These are phyloP conservation scores for Grosmannia clavigera DNA, from an alignment of 2,329 filamentous ascomycete species.

Conservation along the genomic window DNA sequence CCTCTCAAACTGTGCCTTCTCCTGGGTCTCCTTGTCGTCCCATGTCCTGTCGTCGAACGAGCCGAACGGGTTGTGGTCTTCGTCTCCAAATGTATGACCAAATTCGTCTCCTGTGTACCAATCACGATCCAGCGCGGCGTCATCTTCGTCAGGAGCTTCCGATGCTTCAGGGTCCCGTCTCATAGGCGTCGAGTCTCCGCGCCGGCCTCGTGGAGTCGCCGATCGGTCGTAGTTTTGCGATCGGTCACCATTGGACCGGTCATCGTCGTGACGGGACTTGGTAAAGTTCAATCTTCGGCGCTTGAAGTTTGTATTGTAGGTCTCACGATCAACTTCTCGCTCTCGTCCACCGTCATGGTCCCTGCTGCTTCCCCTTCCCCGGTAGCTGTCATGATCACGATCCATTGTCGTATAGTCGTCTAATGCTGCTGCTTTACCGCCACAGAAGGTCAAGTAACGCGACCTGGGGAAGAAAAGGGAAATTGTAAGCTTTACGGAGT, in stretches of 20 bases:
- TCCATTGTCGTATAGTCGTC: background rate
- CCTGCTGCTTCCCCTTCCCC: background rate
- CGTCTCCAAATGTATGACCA: constrained; percentile 74
- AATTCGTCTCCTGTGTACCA: constrained; percentile 88
- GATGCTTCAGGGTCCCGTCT: constrained; percentile 49
- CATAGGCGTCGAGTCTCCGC: constrained; percentile 25
- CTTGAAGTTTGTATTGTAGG: constrained; percentile 28
- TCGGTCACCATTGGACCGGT: constrained; percentile 43
- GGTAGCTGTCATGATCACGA: background rate
- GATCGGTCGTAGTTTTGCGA: constrained; percentile 26
- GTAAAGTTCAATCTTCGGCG: constrained; percentile 54
- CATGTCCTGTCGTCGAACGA: constrained; percentile 61
- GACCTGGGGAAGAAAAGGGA: background rate
- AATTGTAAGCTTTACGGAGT: background rate
- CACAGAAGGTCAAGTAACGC: background rate
- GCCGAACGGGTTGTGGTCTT: constrained; percentile 85
- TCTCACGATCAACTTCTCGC: constrained; percentile 1
- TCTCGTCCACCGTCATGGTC: constrained; percentile 10
- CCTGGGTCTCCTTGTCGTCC: constrained; percentile 57
- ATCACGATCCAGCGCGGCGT: constrained; percentile 69
- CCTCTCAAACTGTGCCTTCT: constrained; percentile 65
- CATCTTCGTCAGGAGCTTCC: constrained; percentile 52
- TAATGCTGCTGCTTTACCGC: background rate
- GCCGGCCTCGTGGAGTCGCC: constrained; percentile 9
- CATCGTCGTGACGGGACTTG: constrained; percentile 33